Evolutionary conservation across 768 basidiomycete species (phyloP), one percentile per base, ranked within the genome.

Genomic region (Bullera alba): DNA sequence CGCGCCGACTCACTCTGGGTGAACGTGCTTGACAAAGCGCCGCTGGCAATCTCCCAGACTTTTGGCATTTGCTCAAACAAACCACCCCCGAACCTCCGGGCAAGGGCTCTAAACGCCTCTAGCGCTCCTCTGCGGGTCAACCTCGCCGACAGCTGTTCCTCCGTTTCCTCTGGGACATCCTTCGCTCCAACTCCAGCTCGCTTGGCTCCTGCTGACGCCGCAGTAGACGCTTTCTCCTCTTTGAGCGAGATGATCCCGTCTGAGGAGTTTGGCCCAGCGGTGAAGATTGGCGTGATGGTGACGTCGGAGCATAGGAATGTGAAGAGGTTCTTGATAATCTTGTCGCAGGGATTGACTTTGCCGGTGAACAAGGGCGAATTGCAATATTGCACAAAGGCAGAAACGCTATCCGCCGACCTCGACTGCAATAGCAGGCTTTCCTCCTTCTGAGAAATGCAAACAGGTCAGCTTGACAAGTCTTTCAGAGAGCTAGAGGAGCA

Each of bases 251-350:
- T 75, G 32, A 96, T 86, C 1, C 86, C 90, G 16, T 84, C 80
- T 0, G 32, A 27, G 3, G 54, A 41, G 1, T 32, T 28, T 5
- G 42, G 0, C 5, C 42, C 76, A 61, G 79, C 80, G 1, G 83
- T 79, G 67, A 97, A 97, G 1, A 93, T 84, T 2, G 95, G 95
- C 0, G 91, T 95, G 47, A 85, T 80, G 35, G 85, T 83, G 6
- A 80, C 78, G 69, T 99, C 95, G 63, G 90, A 87, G 66, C 93
- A 97, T 4, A 97, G 76, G 74, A 97, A 97, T 0, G 88, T 91
- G 75, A 89, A 93, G 6, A 97, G 80, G 68, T 99, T 99, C 75
- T 89, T 90, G 56, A 97, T 83, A 50, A 99, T 88, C 77, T 99
- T 99, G 62, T 91, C 88, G 1, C 86, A 85, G 2, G 93, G 91